These are phyloP conservation scores for Catharanthus roseus DNA, from an alignment of 257 asterid genomes.

Conservation along the genomic window DNA sequence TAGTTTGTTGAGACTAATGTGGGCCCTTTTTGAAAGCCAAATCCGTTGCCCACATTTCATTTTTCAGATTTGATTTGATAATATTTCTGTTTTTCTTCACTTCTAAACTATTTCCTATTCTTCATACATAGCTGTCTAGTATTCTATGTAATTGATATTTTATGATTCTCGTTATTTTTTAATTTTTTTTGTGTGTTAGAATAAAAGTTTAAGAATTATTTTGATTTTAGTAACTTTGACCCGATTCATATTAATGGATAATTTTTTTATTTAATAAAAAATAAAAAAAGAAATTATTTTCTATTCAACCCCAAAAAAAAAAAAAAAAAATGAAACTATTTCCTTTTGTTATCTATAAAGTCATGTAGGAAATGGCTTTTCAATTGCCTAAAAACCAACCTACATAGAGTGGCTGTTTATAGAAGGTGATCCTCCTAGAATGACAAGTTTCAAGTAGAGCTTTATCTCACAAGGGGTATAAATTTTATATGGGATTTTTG, in stretches of 20 bases:
- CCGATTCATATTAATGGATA: no score
- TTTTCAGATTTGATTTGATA: conserved; percentile 51
- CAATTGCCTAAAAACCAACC: background rate
- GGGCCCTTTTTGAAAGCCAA: conserved; percentile 59
- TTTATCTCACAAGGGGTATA: background rate
- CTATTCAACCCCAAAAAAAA: no score
- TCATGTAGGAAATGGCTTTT: background rate
- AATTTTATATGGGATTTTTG: no score
- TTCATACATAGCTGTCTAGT: no score
- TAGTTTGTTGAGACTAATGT: conserved; percentile 41
- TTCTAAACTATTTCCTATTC: no score
- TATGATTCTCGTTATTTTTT: no score
- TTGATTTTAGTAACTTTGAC: no score
- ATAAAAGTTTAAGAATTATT: no score
- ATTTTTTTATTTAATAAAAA: no score
- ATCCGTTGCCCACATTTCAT: conserved; percentile 44
- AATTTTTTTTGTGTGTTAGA: no score
- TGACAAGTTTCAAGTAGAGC: background rate
- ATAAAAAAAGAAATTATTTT: no score
- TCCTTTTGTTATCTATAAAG: background rate
- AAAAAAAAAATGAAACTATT: background rate
- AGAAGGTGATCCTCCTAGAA: background rate
- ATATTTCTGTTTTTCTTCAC: background rate
- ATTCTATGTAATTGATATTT: no score
- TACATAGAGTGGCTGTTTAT: background rate